A percentile compares a stretch with the other conserved stretches of the same genome.
Conservation (phyloP, 2,329 filamentous ascomycete species). For the Colletotrichum lupini region DNA sequence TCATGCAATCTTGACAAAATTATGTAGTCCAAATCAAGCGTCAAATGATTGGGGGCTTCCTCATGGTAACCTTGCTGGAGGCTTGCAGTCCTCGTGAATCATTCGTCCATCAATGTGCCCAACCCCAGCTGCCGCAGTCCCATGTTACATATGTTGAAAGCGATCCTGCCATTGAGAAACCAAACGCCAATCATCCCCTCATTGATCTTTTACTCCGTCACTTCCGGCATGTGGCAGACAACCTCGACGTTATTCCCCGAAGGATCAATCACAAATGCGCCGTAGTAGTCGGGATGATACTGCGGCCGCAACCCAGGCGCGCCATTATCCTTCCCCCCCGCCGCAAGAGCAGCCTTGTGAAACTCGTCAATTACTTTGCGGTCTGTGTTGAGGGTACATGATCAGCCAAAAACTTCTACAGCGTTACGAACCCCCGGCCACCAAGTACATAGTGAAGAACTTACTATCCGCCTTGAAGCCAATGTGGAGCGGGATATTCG, state of each 20-base stretch:
- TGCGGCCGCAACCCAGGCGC: constrained; percentile 55
- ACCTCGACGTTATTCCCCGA: constrained; percentile 65
- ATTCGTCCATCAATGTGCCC: too few species aligned
- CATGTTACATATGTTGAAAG: too few species aligned
- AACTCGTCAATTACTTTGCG: constrained; percentile 56
- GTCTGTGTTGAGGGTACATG: constrained; percentile 41
- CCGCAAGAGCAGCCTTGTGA: constrained; percentile 51
- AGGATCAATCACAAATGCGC: constrained; percentile 61
- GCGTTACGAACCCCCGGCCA: too few species aligned
- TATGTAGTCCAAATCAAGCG: too few species aligned
- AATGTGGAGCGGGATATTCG: constrained; percentile 41
- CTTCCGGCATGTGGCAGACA: constrained; percentile 43
- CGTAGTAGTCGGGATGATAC: constrained; percentile 61
- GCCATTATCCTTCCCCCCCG: constrained; percentile 61
- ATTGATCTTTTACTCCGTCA: neutral
- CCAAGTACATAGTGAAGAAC: neutral
- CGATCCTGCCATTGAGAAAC: neutral
- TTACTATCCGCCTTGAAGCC: constrained; percentile 46
- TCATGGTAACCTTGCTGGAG: too few species aligned
- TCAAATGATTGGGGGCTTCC: too few species aligned
- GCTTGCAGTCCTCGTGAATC: too few species aligned
- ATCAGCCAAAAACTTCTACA: too few species aligned
- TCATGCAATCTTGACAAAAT: too few species aligned
- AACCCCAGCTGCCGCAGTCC: too few species aligned
- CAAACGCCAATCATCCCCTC: neutral